Conservation (phyloP, 495 filamentous ascomycete species). For the Massariosphaeria phaeospora region DNA sequence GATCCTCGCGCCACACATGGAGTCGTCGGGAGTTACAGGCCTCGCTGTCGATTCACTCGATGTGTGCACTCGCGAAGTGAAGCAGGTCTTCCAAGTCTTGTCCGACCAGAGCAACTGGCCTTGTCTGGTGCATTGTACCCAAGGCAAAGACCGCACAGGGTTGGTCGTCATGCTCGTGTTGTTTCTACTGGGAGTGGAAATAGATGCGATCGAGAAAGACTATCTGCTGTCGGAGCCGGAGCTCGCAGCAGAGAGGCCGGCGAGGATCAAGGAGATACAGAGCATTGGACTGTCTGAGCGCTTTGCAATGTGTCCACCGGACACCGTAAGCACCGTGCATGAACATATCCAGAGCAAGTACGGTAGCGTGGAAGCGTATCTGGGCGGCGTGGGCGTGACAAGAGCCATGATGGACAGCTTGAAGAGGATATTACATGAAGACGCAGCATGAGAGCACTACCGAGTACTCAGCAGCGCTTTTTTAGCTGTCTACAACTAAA, state of each 20-base stretch:
- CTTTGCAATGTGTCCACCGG: constrained; percentile 59
- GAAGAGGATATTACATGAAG: constrained; percentile 15
- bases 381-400: constrained; percentile 54
- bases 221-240: constrained; percentile 60
- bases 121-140: constrained; percentile 71
- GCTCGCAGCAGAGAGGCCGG: constrained; percentile 55
- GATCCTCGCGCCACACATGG: constrained; percentile 63
- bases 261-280: constrained; percentile 61
- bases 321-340: constrained; percentile 50
- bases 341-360: constrained; percentile 52
- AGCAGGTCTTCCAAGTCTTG: constrained; percentile 51
- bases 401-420: constrained; percentile 32
- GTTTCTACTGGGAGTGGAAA: constrained; percentile 53
- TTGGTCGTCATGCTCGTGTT: constrained; percentile 62
- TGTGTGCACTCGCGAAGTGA: constrained; percentile 58
- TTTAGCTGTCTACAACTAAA: neutral
- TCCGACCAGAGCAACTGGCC: constrained; percentile 51
- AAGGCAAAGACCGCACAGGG: constrained; percentile 84
- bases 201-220: constrained; percentile 57
- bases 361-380: constrained; percentile 59
- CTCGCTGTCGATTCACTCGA: constrained; percentile 62
- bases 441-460: neutral
- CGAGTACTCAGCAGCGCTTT: neutral
- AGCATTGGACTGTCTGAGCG: constrained; percentile 62
- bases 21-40: constrained; percentile 60